Evolutionary conservation across 2,329 filamentous ascomycete genomes (phyloP).

Genomic region (Microsporum audouinii): DNA sequence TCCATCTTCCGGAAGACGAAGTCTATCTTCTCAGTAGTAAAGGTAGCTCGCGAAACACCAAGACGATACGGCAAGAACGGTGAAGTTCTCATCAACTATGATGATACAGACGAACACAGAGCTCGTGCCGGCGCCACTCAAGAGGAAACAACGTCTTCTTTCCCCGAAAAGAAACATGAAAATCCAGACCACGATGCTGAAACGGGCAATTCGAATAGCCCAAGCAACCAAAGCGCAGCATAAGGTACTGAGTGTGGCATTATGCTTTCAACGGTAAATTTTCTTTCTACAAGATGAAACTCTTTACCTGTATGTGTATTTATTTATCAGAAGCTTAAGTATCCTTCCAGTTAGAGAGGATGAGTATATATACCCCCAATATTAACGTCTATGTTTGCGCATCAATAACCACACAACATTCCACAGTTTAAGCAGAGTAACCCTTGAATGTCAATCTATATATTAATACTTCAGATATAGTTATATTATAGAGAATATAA

Average conservation of each 20-base stretch:
- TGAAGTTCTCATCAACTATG: constrained; percentile 44
- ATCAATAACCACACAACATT: neutral
- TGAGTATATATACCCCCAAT: neutral
- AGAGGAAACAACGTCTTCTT: constrained; percentile 2
- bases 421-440: neutral
- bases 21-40: constrained; percentile 40
- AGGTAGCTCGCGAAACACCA: constrained; percentile 41
- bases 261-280: neutral
- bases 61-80: constrained; percentile 49
- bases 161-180: neutral
- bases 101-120: constrained; percentile 34
- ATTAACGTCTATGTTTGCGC: neutral
- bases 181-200: constrained; percentile 3
- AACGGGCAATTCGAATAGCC: neutral
- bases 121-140: constrained; percentile 18
- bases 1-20: constrained; percentile 50
- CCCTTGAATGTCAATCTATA: no score
- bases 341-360: neutral
- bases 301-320: neutral
- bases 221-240: neutral
- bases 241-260: neutral
- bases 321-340: neutral
- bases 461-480: no score
- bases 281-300: neutral
- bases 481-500: no score